Percentiles rank a stretch among this genome's conserved stretches.
Evolutionary conservation across 148 eudicot species (phyloP).

Genomic region (Heliamphora exappendiculata): DNA sequence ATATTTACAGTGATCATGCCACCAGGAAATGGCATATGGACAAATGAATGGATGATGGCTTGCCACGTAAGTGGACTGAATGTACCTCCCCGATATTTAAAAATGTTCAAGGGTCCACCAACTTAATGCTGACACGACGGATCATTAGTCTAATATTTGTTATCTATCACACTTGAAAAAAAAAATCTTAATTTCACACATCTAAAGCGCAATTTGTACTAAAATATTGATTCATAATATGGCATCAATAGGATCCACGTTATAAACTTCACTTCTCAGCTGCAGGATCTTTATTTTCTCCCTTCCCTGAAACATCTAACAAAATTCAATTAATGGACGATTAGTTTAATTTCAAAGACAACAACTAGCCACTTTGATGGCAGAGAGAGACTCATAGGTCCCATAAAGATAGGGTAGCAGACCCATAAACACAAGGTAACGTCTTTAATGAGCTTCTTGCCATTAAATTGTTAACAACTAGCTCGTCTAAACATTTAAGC

Average conservation of each 20-base stretch:
- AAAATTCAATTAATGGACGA: not conserved
- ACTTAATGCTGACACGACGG: not conserved
- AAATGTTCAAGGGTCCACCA: too few species aligned
- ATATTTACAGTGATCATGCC: too few species aligned
- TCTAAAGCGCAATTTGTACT: not conserved
- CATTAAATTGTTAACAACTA: not conserved
- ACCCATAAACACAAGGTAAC: too few species aligned
- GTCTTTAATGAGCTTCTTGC: too few species aligned
- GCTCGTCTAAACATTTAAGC: too few species aligned
- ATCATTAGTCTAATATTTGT: not conserved
- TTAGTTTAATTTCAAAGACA: not conserved
- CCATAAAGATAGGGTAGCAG: too few species aligned
- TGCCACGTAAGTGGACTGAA: not conserved
- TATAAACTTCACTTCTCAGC: not conserved
- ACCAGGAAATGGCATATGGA: not conserved
- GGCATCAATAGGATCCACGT: too few species aligned
- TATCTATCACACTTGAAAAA: not conserved
- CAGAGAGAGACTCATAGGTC: too few species aligned
- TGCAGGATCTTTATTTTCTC: not conserved
- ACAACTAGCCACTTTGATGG: not conserved
- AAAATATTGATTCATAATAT: too few species aligned
- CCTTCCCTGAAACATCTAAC: not conserved
- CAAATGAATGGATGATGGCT: not conserved
- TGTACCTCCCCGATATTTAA: too few species aligned
- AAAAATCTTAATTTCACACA: not conserved